These are phyloP conservation scores for Mollisiaceae sp. DNA, from an alignment of 2,329 filamentous ascomycete species.

Conservation along the genomic window DNA sequence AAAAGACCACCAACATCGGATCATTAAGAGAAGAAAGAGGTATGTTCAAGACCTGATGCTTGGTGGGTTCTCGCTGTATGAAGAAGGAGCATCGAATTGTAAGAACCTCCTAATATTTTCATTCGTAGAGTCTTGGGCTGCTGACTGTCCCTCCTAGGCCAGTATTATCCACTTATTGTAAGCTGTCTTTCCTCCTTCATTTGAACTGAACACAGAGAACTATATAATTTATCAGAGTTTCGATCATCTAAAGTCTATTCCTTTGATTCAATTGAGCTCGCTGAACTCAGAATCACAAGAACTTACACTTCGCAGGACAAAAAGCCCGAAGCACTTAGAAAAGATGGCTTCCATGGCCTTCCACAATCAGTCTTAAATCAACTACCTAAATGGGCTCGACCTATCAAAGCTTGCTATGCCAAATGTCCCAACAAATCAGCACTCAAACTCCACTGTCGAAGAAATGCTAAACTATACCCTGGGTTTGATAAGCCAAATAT, in stretches of 20 bases:
- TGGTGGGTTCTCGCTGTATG: constrained; percentile 19
- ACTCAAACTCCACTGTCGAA: constrained; percentile 13
- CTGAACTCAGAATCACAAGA: background rate
- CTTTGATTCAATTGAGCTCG: background rate
- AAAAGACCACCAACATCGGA: constrained; percentile 20
- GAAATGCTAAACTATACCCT: constrained; percentile 21
- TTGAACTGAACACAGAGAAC: background rate
- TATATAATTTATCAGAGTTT: too few species aligned
- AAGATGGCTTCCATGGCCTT: constrained; percentile 16
- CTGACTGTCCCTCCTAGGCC: background rate
- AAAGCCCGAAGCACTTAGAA: constrained; percentile 7
- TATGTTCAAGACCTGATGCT: constrained; percentile 29
- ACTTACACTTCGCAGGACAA: background rate
- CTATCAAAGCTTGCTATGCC: constrained; percentile 13
- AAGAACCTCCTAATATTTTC: background rate
- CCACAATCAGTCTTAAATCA: constrained; percentile 11
- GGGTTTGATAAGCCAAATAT: constrained; percentile 2
- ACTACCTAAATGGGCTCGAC: constrained; percentile 12
- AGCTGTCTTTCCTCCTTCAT: constrained; percentile 2
- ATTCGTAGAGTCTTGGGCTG: background rate
- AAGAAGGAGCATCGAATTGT: constrained; percentile 3
- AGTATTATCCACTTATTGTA: constrained; percentile 28
- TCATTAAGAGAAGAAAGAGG: constrained; percentile 13
- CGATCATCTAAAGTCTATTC: too few species aligned
- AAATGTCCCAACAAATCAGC: constrained; percentile 12